Evolutionary conservation across 495 filamentous ascomycete genomes (phyloP), one percentile per base, ranked within the genome.

Genomic region (Penicillium samsonianum): DNA sequence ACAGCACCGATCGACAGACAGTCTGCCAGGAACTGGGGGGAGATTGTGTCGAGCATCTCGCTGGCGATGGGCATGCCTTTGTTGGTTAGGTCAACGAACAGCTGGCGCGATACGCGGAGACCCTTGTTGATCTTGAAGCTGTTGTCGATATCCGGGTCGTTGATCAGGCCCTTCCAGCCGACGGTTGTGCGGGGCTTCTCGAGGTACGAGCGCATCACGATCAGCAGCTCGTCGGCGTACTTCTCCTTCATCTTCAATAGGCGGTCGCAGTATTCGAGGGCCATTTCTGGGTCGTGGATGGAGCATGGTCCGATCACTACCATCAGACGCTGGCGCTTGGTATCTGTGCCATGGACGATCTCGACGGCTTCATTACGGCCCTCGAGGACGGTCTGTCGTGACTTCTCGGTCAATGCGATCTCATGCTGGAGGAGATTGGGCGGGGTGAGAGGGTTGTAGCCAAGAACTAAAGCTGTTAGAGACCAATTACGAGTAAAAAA

Each of bases 71-170:
- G 95, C 91, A 99, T 97, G 47, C 95, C 95, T 76, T 88, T 89
- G 65, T 85, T 80, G 0, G 95, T 99, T 61, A 99, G 81, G 69
- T 98, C 92, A 35, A 96, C 90, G 70, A 96, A 99, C 57, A 99
- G 78, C 72, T 98, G 88, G 56, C 95, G 86, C 31, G 91, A 90
- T 26, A 88, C 78, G 45, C 90, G 85, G 69, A 99, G 72, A 3
- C 95, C 95, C 79, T 97, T 96, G 81, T 98, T 99, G 77, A 99
- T 98, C 73, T 96, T 86, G 84, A 97, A 98, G 73, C 88, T 93
- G 68, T 96, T 91, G 73, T 99, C 93, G 71, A 99, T 96, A 62
- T 98, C 92, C 8, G 95, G 95, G 75, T 99, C 95, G 72, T 99
- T 99, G 78, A 99, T 96, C 60, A 99, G 80, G 14, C 95, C 95